phyloP scores from a whole-genome alignment of 177 flowering plant genomes.

The Tripterygium wilfordii region DNA sequence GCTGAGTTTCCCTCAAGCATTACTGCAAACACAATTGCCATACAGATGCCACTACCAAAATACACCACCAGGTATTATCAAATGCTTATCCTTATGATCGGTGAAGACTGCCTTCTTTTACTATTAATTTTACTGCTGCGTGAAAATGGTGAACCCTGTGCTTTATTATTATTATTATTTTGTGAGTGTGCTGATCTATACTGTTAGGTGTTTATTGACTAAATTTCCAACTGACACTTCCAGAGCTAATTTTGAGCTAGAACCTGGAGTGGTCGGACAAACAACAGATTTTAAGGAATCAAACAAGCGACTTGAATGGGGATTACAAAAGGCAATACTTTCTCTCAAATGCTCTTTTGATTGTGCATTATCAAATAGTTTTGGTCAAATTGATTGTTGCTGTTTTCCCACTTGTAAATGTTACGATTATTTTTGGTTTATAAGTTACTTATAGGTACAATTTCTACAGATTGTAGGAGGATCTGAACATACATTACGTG shows the following conservation, averaged over 20 bases:
- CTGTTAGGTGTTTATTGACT: no score
- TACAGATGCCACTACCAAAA: slow-evolving; percentile 84
- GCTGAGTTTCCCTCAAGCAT: slow-evolving; percentile 77
- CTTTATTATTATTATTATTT: background rate
- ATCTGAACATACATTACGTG: slow-evolving; percentile 82
- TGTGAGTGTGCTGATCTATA: background rate
- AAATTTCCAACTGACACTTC: no score
- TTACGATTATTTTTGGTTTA: no score
- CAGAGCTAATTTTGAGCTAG: slow-evolving; percentile 93
- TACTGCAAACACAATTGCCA: slow-evolving; percentile 70
- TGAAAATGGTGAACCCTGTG: background rate
- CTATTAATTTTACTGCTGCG: background rate
- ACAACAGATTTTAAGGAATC: slow-evolving; percentile 91
- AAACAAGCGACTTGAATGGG: slow-evolving; percentile 85
- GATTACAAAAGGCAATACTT: slow-evolving; percentile 66
- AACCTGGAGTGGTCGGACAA: slow-evolving; percentile 84
- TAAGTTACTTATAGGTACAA: slow-evolving; percentile 8
- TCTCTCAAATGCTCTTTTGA: background rate
- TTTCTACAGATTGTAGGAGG: slow-evolving; percentile 86
- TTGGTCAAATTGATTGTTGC: no score
- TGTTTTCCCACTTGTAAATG: no score
- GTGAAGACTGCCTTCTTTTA: background rate
- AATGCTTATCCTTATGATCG: no score
- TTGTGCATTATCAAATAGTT: no score
- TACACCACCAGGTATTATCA: slow-evolving; percentile 75